Evolutionary conservation across 2,329 filamentous ascomycete species (phyloP).

Genomic region (Paracoccidioides brasiliensis): DNA sequence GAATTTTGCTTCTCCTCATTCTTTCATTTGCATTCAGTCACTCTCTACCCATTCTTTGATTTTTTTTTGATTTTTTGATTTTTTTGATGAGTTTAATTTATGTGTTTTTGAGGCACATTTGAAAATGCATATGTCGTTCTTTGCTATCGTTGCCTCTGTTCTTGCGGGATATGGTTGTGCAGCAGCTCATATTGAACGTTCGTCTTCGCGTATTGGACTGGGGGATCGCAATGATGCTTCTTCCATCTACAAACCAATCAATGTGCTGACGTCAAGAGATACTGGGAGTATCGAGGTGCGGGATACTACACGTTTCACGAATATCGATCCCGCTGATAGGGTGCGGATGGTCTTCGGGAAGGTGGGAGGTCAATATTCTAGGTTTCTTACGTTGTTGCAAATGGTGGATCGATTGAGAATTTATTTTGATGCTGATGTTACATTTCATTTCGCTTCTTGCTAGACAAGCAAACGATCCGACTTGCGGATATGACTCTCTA

Average conservation of each 20-base stretch:
- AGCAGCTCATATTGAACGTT: no score
- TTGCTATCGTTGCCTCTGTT: no score
- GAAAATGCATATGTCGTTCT: neutral
- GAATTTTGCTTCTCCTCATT: no score
- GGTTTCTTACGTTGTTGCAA: neutral
- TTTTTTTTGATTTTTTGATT: no score
- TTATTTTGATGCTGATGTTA: neutral
- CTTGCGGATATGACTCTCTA: conserved; percentile 24
- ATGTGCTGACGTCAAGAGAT: conserved; percentile 1
- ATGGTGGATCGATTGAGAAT: neutral
- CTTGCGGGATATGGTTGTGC: no score
- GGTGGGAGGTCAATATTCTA: conserved; percentile 12
- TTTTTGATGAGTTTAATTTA: no score
- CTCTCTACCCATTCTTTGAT: no score
- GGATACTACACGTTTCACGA: conserved; percentile 12
- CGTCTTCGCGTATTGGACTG: no score
- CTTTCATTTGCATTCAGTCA: no score
- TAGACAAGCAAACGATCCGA: conserved; percentile 13
- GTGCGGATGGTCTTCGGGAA: conserved; percentile 18
- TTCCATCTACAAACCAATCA: conserved; percentile 3
- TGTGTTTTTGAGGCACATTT: neutral
- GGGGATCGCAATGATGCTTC: neutral
- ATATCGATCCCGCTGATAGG: conserved; percentile 12
- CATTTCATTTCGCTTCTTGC: neutral
- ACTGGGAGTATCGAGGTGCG: conserved; percentile 6